These are phyloP conservation scores for Chaetomiaceae sp. DNA, from an alignment of 2,329 filamentous ascomycete genomes.

Conservation along the genomic window DNA sequence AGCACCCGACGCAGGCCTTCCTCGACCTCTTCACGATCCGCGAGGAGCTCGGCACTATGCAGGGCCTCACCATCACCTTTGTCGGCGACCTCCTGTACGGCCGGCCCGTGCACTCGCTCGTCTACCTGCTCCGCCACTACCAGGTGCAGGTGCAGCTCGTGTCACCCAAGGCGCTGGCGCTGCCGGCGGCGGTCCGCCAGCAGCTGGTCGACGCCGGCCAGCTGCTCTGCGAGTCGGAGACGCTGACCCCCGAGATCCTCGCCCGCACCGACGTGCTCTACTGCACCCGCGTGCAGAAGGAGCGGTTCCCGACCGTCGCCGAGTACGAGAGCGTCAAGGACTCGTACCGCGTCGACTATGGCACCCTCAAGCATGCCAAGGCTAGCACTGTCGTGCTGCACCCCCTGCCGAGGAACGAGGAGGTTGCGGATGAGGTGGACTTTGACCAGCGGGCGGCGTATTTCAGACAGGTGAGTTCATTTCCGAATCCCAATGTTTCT, in stretches of 20 bases:
- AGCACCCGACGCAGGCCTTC: conserved; percentile 97
- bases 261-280: conserved; percentile 87
- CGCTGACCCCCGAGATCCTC: conserved; percentile 81
- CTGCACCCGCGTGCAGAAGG: conserved; percentile 94
- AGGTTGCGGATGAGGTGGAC: conserved; percentile 93
- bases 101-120: conserved; percentile 89
- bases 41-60: conserved; percentile 92
- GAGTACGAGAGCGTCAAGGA: conserved; percentile 87
- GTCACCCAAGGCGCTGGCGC: conserved; percentile 69
- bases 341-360: conserved; percentile 84
- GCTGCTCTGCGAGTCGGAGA: conserved; percentile 68
- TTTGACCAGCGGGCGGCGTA: conserved; percentile 96
- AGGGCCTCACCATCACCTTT: conserved; percentile 94
- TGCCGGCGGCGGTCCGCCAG: conserved; percentile 71
- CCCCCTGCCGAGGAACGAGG: conserved; percentile 86
- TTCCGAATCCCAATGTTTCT: not conserved
- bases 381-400: conserved; percentile 91
- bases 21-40: conserved; percentile 97
- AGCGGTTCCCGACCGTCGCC: conserved; percentile 76
- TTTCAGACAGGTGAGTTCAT: conserved; percentile 84
- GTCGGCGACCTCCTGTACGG: conserved; percentile 90
- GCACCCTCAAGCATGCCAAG: conserved; percentile 86
- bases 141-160: conserved; percentile 92
- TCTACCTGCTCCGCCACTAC: conserved; percentile 93
- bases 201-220: conserved; percentile 70